phyloP scores from a whole-genome alignment of 306 rosid species.

The Cicer arietinum region DNA sequence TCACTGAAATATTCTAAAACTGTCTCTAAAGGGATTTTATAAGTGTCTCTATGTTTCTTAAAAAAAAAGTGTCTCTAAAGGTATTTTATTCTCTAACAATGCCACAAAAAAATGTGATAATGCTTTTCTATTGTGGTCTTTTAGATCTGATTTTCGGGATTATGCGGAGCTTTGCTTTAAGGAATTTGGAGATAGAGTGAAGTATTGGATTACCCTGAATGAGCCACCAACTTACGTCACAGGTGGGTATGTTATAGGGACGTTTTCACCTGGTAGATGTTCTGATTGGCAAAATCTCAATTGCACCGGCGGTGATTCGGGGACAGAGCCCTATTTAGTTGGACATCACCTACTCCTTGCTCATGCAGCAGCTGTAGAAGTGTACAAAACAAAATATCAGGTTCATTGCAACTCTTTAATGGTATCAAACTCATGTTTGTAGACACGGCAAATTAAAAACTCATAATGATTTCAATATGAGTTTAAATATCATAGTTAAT shows the following conservation, averaged over 20 bases:
- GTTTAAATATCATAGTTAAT: no score
- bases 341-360: conserved; percentile 64
- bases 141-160: conserved; percentile 54
- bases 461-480: no score
- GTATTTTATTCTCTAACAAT: no score
- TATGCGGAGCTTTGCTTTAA: conserved; percentile 62
- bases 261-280: conserved; percentile 56
- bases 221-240: conserved; percentile 51
- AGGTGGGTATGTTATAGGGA: conserved; percentile 45
- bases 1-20: no score
- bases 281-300: conserved; percentile 50
- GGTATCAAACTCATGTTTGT: neutral
- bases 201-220: conserved; percentile 69
- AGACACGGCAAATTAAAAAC: neutral
- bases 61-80: no score
- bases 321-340: conserved; percentile 63
- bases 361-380: conserved; percentile 60
- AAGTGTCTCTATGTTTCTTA: no score
- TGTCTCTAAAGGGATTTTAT: no score
- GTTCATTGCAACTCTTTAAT: conserved; percentile 21
- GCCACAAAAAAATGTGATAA: neutral
- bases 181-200: conserved; percentile 68
- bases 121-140: neutral
- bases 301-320: conserved; percentile 62
- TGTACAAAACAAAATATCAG: conserved; percentile 57